phyloP scores from a whole-genome alignment of 2,329 filamentous ascomycete species.

The Colletotrichum lindemuthianum region DNA sequence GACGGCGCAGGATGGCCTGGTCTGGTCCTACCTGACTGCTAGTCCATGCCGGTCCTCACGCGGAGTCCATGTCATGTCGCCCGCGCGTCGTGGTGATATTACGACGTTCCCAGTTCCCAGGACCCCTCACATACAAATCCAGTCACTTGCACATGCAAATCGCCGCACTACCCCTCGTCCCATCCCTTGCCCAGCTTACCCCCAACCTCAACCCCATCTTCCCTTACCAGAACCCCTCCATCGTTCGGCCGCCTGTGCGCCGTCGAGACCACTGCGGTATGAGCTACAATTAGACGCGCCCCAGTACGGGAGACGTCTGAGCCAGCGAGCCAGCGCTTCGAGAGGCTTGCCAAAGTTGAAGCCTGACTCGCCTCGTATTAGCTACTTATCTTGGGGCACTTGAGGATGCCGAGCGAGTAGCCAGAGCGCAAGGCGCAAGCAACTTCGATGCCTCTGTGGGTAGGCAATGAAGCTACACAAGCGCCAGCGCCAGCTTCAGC shows the following conservation, averaged over 20 bases:
- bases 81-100: background rate
- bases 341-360: slow-evolving; percentile 31
- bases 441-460: too few relatives aligned
- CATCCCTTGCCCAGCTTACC: slow-evolving; percentile 18
- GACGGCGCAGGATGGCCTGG: slow-evolving; percentile 14
- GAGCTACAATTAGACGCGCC: slow-evolving; percentile 17
- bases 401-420: too few relatives aligned
- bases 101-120: slow-evolving; percentile 26
- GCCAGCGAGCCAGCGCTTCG: slow-evolving; percentile 23
- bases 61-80: slow-evolving; percentile 6
- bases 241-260: slow-evolving; percentile 27
- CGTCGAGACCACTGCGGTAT: slow-evolving; percentile 3
- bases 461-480: background rate
- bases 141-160: slow-evolving; percentile 34
- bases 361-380: slow-evolving; percentile 33
- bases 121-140: slow-evolving; percentile 7
- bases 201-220: background rate
- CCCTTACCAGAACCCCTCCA: slow-evolving; percentile 18
- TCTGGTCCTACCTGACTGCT: slow-evolving; percentile 8
- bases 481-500: background rate
- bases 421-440: too few relatives aligned
- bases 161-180: slow-evolving; percentile 28
- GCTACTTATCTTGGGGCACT: too few relatives aligned
- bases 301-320: slow-evolving; percentile 13
- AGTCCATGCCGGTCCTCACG: slow-evolving; percentile 6